These are phyloP conservation scores for Phytophthora uliginosa DNA, from an alignment of 352 stramenopile genomes.

Conservation along the genomic window DNA sequence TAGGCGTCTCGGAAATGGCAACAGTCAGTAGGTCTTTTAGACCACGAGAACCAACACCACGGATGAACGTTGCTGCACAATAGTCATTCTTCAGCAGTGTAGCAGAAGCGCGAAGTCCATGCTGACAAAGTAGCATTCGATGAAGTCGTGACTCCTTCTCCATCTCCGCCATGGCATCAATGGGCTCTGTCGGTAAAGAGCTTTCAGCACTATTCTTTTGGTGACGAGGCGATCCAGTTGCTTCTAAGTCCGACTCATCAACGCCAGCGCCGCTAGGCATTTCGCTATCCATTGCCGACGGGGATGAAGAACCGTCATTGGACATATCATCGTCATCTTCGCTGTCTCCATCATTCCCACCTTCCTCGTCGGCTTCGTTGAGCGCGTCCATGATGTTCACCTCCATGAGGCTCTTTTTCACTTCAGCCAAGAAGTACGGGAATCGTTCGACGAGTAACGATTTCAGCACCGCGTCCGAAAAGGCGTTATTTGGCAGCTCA, in stretches of 20 bases:
- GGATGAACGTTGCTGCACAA: conserved; percentile 76
- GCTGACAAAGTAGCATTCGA: conserved; percentile 83
- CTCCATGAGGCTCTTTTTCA: conserved; percentile 77
- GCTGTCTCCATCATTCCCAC: conserved; percentile 58
- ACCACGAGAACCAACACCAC: conserved; percentile 55
- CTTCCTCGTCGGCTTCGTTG: conserved; percentile 45
- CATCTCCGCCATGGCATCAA: conserved; percentile 70
- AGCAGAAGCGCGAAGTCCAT: conserved; percentile 76
- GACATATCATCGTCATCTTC: conserved; percentile 92
- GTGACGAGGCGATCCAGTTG: conserved; percentile 42
- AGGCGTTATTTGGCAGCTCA: conserved; percentile 70
- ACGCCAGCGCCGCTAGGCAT: conserved; percentile 53
- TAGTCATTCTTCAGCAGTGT: conserved; percentile 78
- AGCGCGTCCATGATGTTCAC: conserved; percentile 59
- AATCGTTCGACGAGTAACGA: conserved; percentile 78
- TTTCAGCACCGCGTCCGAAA: conserved; percentile 77
- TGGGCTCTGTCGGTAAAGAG: conserved; percentile 46
- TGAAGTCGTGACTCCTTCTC: conserved; percentile 83
- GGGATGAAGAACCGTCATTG: conserved; percentile 83
- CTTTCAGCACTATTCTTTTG: conserved; percentile 24
- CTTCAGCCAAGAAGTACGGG: conserved; percentile 81
- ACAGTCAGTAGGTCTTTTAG: conserved; percentile 77
- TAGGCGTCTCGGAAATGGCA: conserved; percentile 80
- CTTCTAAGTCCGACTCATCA: conserved; percentile 76
- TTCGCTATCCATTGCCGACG: conserved; percentile 81